phyloP scores from a whole-genome alignment of 495 filamentous ascomycete species.

The Amniculicola lignicola region DNA sequence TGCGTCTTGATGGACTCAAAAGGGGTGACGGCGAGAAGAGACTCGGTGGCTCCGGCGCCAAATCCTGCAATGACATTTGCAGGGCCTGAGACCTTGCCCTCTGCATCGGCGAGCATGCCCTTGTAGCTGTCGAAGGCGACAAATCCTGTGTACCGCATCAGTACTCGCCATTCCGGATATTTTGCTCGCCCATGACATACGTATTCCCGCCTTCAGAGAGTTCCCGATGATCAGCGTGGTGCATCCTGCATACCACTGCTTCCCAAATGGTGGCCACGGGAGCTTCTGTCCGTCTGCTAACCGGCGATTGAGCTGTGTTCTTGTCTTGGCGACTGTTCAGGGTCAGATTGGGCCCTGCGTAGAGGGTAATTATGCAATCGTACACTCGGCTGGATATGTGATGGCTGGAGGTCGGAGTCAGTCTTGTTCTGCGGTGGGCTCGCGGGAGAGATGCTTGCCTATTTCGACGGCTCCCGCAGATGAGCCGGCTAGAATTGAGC shows the following conservation, averaged over 20 bases:
- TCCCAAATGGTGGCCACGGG: constrained; percentile 92
- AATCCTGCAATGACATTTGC: constrained; percentile 90
- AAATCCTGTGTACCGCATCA: constrained; percentile 62
- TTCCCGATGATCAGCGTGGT: constrained; percentile 97
- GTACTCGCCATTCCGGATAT: not conserved
- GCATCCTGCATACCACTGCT: constrained; percentile 96
- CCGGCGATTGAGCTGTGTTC: constrained; percentile 87
- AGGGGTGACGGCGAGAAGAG: constrained; percentile 87
- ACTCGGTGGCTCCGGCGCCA: constrained; percentile 91
- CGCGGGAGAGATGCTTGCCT: constrained; percentile 49
- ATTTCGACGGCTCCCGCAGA: constrained; percentile 94
- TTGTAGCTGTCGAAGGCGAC: constrained; percentile 96
- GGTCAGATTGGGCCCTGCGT: constrained; percentile 1
- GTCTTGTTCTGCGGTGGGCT: not conserved
- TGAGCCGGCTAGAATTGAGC: constrained; percentile 84
- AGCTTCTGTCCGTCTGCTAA: constrained; percentile 77
- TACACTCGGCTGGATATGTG: constrained; percentile 96
- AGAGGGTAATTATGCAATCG: constrained; percentile 21
- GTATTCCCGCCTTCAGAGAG: constrained; percentile 90
- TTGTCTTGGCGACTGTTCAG: constrained; percentile 80
- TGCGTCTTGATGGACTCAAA: constrained; percentile 98
- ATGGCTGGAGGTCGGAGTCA: constrained; percentile 59
- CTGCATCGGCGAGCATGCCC: constrained; percentile 71
- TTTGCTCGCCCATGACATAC: constrained; percentile 50
- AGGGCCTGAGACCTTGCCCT: constrained; percentile 87